Percentiles rank a stretch among this genome's conserved stretches.
Evolutionary conservation across 1,139 yeast species (phyloP).

Genomic region (Magnusiomyces paraingens): DNA sequence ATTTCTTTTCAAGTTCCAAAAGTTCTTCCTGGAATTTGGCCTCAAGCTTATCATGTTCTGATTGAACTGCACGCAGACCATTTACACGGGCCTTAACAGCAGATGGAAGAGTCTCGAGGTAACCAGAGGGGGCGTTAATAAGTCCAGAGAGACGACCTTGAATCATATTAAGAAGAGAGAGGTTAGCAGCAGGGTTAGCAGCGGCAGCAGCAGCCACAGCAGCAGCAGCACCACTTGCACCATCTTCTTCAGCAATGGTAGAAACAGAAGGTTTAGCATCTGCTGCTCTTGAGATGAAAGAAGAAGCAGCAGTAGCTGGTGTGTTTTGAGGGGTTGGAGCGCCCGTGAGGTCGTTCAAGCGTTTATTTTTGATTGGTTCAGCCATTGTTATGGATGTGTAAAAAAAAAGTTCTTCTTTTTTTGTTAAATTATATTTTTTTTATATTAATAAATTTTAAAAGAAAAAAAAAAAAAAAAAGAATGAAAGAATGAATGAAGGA

Average conservation of each 20-base stretch:
- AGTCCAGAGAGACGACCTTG: conserved; percentile 83
- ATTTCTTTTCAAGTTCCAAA: conserved; percentile 79
- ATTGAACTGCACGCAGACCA: conserved; percentile 82
- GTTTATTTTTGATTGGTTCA: conserved; percentile 57
- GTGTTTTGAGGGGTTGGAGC: conserved; percentile 99
- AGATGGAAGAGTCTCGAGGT: conserved; percentile 72
- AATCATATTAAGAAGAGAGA: conserved; percentile 74
- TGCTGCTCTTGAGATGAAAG: conserved; percentile 54
- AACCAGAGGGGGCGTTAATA: conserved; percentile 84
- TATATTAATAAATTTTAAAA: background rate
- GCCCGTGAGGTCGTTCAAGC: conserved; percentile 70
- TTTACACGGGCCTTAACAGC: conserved; percentile 68
- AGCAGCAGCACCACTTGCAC: conserved; percentile 4
- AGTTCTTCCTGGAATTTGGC: conserved; percentile 88
- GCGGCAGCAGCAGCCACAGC: conserved; percentile 16
- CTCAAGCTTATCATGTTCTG: conserved; percentile 73
- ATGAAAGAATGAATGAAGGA: background rate
- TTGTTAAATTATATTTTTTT: too few species aligned
- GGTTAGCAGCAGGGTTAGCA: conserved; percentile 51
- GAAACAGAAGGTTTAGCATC: conserved; percentile 59
- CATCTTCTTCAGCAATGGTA: conserved; percentile 63
- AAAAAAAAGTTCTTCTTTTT: too few species aligned
- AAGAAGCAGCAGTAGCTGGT: conserved; percentile 80
- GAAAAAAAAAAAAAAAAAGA: background rate
- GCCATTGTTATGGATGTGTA: conserved; percentile 41